Base-by-base conservation (phyloP, 805 yeast genomes). In the Wickerhamomyces strasburgensis region DNA sequence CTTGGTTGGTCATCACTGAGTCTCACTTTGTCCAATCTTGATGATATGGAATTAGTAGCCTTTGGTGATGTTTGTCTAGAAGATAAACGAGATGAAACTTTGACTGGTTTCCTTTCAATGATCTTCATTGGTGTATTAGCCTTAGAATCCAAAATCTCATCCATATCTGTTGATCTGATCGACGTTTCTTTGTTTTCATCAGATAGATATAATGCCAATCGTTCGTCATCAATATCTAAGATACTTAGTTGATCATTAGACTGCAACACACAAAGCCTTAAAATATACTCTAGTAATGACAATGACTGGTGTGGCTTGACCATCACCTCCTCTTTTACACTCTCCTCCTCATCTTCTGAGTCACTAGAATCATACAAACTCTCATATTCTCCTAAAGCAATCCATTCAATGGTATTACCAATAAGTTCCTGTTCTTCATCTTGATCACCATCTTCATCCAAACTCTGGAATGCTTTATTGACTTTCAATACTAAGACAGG, bases 401-500 rank as follows among this genome's bases (percentile, higher is more conserved):
- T 40, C 31, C 32, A 31, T 14, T 31, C 34, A 17, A 26, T 35
- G 9, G 25, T 19, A 16, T 27, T 21, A n/a, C n/a, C n/a, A n/a
- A n/a, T n/a, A n/a, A n/a, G n/a, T n/a, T n/a, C n/a, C 27, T 42
- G 14, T 31, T 34, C 48, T 10, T 47, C 53, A 2, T 44, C 54
- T 11, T 46, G 51, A 14, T 57, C 54, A 9, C 38, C 50, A 5
- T 39, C 49, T 3, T 45, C 50, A 25, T 44, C 54, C 4, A 18
- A 36, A 46, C 58, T 44, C 26, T 48, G 17, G 34, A 53, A 29
- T 15, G 51, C 41, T 18, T 52, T 57, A 18, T 49, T 54, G 2
- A 68, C 52, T 48, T 84, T 84, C 25, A 84, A 51, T 1, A 83
- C 79, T 35, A 84, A 60, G 0, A 84, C 90, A 0, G 93, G 87